These are phyloP conservation scores for Metarhizium robertsii DNA, from an alignment of 2,329 filamentous ascomycete genomes.

Conservation along the genomic window DNA sequence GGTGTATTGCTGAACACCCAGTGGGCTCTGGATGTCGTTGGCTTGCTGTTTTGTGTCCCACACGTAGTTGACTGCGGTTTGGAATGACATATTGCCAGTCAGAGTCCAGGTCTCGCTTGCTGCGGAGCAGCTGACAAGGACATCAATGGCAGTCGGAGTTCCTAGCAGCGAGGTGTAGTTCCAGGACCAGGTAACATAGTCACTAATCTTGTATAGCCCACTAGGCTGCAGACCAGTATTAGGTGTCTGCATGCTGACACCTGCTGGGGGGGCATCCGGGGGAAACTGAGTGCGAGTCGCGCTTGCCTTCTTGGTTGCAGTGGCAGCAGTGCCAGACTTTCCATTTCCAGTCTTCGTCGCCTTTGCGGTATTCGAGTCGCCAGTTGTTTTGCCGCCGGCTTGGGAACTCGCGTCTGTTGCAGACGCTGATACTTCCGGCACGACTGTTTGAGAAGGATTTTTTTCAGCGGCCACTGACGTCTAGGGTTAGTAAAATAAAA, in stretches of 20 bases:
- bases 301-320: constrained; percentile 16
- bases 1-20: constrained; percentile 45
- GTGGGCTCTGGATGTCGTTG: constrained; percentile 33
- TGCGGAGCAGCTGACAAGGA: constrained; percentile 46
- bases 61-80: constrained; percentile 38
- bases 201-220: constrained; percentile 50
- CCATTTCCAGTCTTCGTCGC: constrained; percentile 11
- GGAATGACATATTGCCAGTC: constrained; percentile 53
- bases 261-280: constrained; percentile 36
- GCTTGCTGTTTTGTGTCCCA: constrained; percentile 49
- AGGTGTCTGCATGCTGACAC: constrained; percentile 45
- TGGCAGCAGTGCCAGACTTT: constrained; percentile 6
- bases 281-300: constrained; percentile 32
- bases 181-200: constrained; percentile 52
- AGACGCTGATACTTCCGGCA: background rate
- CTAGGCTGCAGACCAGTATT: constrained; percentile 31
- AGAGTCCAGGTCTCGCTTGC: constrained; percentile 49
- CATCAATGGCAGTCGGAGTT: constrained; percentile 50
- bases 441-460: background rate
- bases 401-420: background rate
- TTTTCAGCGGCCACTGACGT: background rate
- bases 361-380: constrained; percentile 31
- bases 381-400: constrained; percentile 19
- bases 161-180: constrained; percentile 54
- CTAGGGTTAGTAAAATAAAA: background rate